Evolutionary conservation across 1,139 yeast species (phyloP).

Genomic region (Yamadazyma buinensis): DNA sequence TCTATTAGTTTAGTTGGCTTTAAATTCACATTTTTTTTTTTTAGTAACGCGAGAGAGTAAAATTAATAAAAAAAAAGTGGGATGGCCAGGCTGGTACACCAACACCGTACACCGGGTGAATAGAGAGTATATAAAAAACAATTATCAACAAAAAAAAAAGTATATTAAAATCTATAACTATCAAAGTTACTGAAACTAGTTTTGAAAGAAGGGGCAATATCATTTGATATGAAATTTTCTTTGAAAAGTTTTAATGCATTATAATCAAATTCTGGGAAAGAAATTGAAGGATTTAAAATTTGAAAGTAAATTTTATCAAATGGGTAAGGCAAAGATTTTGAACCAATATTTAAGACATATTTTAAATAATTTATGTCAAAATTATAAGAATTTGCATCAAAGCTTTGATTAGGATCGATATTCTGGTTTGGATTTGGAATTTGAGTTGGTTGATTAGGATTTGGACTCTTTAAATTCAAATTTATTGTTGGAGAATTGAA

Average conservation of each 20-base stretch:
- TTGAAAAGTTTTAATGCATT: slow-evolving; percentile 15
- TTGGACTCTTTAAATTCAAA: too few relatives aligned
- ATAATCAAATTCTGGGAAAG: slow-evolving; percentile 1
- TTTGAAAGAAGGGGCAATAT: slow-evolving; percentile 13
- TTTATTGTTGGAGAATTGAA: not conserved
- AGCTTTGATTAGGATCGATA: too few relatives aligned
- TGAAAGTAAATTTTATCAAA: not conserved
- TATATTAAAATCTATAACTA: too few relatives aligned
- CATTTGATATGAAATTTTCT: slow-evolving; percentile 19
- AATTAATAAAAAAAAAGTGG: too few relatives aligned
- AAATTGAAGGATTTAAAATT: not conserved
- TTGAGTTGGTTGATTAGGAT: slow-evolving; percentile 5
- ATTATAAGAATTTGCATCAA: slow-evolving; percentile 1
- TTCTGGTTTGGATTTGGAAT: too few relatives aligned
- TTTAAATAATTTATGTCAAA: slow-evolving; percentile 7
- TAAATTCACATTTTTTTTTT: too few relatives aligned
- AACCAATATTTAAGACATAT: not conserved
- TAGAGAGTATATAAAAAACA: too few relatives aligned
- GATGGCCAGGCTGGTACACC: too few relatives aligned
- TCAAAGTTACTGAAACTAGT: slow-evolving; percentile 1
- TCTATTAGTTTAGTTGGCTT: too few relatives aligned
- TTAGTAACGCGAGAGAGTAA: slow-evolving; percentile 8
- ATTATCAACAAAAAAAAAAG: too few relatives aligned
- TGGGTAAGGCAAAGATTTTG: not conserved
- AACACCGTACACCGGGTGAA: too few relatives aligned